Base-by-base conservation (phyloP, 78 protist genomes). In the slime mould (Dictyostelium discoideum) region DNA sequence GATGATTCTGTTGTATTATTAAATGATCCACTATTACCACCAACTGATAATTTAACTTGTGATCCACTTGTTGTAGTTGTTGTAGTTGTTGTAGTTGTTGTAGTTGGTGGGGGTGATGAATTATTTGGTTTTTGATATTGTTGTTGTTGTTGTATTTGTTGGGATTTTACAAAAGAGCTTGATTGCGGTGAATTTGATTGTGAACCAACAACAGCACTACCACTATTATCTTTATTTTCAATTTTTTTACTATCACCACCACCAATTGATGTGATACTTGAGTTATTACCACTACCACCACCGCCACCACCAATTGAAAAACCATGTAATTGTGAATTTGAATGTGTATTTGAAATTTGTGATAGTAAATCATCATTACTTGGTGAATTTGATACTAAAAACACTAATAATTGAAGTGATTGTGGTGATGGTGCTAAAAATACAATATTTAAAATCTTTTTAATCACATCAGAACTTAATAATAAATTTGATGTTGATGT, bases 381-480 rank as follows among this genome's bases (percentile, higher is more conserved):
- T 37, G n/a, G n/a, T 48, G 87, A 84, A 63, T 54, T 54, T 37
- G 77, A 84, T 84, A 84, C 65, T 42, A 84, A 60, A 63, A 84
- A 84, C 13, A 84, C 78, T n/a, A 84, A 39, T 37, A 84, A 37
- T 11, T 84, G 65, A 54, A 84, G 57, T 84, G 87, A 60, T 18
- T 60, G 50, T 37, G 67, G 67, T 3, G 79, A 84, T 0, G 87
- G 87, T 63, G 78, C 46, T 84, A 84, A 84, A 84, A 84, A 84
- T 84, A 84, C 87, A 84, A 84, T 84, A 39, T 63, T 84, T 14
- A 84, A 24, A 60, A 84, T 39, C 67, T 74, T 84, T 46, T 84
- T 84, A 8, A 84, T 84, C 0, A 84, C 57, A 84, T 46, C 63
- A 4, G 78, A 60, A 18, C 77, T 37, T 29, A 84, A 84, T 39